Evolutionary conservation across 2,329 filamentous ascomycete species (phyloP).

Genomic region (Peltaster fructicola): DNA sequence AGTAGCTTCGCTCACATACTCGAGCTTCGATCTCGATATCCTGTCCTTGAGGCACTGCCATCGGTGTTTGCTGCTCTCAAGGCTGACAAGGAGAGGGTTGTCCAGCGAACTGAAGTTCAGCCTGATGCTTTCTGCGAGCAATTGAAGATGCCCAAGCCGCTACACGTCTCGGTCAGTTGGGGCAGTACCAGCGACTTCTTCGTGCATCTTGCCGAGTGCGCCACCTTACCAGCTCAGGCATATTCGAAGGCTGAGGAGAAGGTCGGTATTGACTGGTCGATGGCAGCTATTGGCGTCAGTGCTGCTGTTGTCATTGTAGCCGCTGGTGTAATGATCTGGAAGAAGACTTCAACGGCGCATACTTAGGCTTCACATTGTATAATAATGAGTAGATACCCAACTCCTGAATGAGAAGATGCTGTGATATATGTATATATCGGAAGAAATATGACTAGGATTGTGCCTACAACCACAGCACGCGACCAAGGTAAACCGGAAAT

Average conservation of each 20-base stretch:
- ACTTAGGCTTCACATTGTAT: no score
- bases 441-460: no score
- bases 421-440: no score
- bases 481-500: no score
- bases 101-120: slow-evolving; percentile 78
- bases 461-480: no score
- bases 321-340: slow-evolving; percentile 4
- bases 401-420: no score
- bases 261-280: slow-evolving; percentile 13
- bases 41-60: slow-evolving; percentile 74
- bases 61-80: slow-evolving; percentile 87
- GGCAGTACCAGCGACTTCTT: slow-evolving; percentile 86
- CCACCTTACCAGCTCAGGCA: slow-evolving; percentile 71
- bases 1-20: slow-evolving; percentile 91
- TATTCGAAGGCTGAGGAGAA: slow-evolving; percentile 76
- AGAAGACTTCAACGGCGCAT: no score
- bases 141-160: slow-evolving; percentile 73
- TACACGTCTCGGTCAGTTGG: slow-evolving; percentile 94
- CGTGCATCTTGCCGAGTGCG: slow-evolving; percentile 75
- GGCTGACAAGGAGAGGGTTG: slow-evolving; percentile 89
- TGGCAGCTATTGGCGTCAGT: slow-evolving; percentile 3
- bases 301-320: slow-evolving; percentile 4
- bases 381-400: no score
- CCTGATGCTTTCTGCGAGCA: slow-evolving; percentile 79
- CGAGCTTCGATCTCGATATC: slow-evolving; percentile 57